Evolutionary conservation across 306 rosid genomes (phyloP), one percentile per base, ranked within the genome.

Genomic region (Ochetophila trinervis): DNA sequence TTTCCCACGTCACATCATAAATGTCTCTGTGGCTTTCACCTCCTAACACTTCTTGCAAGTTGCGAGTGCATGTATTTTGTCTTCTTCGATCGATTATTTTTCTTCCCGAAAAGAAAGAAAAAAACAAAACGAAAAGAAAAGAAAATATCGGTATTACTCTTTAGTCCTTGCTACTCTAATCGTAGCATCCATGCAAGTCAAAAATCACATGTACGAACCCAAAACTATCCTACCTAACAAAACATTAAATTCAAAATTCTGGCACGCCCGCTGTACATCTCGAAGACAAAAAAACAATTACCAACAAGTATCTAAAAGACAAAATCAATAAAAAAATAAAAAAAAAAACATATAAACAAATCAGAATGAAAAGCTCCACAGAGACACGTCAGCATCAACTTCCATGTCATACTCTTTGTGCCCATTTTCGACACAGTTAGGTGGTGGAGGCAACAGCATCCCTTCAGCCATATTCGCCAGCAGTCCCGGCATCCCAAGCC

Each of bases 361-460:
- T 65, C 27, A 82, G 44, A 73, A 59, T 37, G 86, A 84, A 58
- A 73, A 79, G 74, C 85, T 91, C 97, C 97, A 88, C 6, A 91
- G 69, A 60, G 91, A 78, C 71, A 91, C 71, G 24, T 88, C 91
- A 76, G 70, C 72, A 30, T 72, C 68, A 60, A 48, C 17, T 0
- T 83, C 96, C 83, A 57, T 18, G 78, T 80, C 86, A 72, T 76
- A 81, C 20, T 65, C 67, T 11, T 45, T 70, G 27, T 35, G 58
- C 35, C 49, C 71, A 62, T 51, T 54, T 18, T 59, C 81, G 3
- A 61, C 19, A 45, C 57, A 65, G 37, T 79, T 84, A 40, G 86
- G 84, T 0, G 97, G 94, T 0, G 97, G 94, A 8, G 91, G 73
- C 77, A 80, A 19, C 20, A 78, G 49, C 88, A 84, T 80, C 72